Evolutionary conservation across 2,329 filamentous ascomycete genomes (phyloP), one percentile per base, ranked within the genome.

Genomic region (Colletotrichum sp.): DNA sequence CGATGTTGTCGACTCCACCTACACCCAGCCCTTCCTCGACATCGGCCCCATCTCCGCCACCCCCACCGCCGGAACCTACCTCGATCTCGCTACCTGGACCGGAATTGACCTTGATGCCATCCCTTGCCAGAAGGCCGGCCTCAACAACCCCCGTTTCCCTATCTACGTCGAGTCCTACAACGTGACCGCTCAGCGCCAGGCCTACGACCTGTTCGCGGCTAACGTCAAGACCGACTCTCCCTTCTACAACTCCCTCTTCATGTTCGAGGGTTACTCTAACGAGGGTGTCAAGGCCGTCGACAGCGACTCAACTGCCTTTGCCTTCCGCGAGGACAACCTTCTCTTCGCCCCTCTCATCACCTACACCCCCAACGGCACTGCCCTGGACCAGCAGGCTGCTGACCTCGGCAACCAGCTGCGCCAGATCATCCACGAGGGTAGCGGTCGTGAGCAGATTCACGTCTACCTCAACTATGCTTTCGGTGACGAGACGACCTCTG

Each of bases 241-340:
- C 7, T 77, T 77, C 34, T 75, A 81, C n/a, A 78, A 83, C 77
- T 86, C 86, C 2, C 82, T 90, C 59, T 88, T 91, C 81, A 87
- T 91, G 85, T 89, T 91, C 69, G 90, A 92, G 78, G 87, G 87
- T 4, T 92, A 91, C 80, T 85, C 89, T 2, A 81, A 79, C 9
- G 80, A 86, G 26, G 89, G 86, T 2, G 85, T 91, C 3, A 79
- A 84, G 68, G 81, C 80, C 0, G 78, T 88, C 52, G 75, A 80
- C 61, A 77, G 76, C 30, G 79, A 80, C 12, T 82, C 84, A 2
- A 84, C 85, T 4, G 88, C 89, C 1, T 90, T 86, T 72, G 84
- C 88, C 21, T 86, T 85, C 80, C 85, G 89, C 3, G 77, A 79
- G 3, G 85, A 87, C 67, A 86, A 87, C 77, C 77, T 90, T 8